Evolutionary conservation across 129 eudicot species (phyloP), one percentile per base, ranked within the genome.

Genomic region (Flaveria bidentis): DNA sequence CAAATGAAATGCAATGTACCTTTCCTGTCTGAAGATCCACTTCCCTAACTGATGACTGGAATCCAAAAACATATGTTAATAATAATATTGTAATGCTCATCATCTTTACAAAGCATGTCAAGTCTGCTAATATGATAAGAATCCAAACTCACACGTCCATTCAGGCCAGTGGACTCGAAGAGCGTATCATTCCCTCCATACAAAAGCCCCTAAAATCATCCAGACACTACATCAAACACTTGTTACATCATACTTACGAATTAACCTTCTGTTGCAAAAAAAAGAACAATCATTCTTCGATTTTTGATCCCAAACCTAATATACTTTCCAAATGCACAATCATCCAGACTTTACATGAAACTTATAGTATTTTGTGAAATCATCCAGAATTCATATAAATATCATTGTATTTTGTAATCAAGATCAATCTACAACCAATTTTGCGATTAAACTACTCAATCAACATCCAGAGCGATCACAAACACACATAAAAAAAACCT

Each of bases 121-220:
- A 50, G 10, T 70, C 13, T 33, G 73, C 42, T 52, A 61, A 75
- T 60, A 56, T 47, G 63, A 62, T 53, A 56, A 53, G 75, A 55
- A 41, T 66, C 17, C 7, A 78, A 80, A 86, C 88, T 84, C 65
- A 94, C 98, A 61, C 49, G 89, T 49, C 93, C 90, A 62, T 94
- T 25, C 66, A 91, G 98, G 42, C 98, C 98, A 39, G 97, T 94
- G 15, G 98, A 94, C 82, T 94, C 98, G 80, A 88, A 89, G 4
- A 94, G 80, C 10, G 93, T 87, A 74, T 91, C 89, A 57, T 89
- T 88, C 76, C 90, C 97, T 74, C 86, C 91, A 77, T 94, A 94
- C 63, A 89, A 75, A 72, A 94, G 93, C 83, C 98, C 98, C 98
- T 93, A 88, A 76, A 82, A 84, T 26, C 56, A 81, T 60, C 42